Percentiles rank a stretch among this genome's conserved stretches.
Evolutionary conservation across 2,329 filamentous ascomycete genomes (phyloP).

Genomic region (Botrytis paeoniae): DNA sequence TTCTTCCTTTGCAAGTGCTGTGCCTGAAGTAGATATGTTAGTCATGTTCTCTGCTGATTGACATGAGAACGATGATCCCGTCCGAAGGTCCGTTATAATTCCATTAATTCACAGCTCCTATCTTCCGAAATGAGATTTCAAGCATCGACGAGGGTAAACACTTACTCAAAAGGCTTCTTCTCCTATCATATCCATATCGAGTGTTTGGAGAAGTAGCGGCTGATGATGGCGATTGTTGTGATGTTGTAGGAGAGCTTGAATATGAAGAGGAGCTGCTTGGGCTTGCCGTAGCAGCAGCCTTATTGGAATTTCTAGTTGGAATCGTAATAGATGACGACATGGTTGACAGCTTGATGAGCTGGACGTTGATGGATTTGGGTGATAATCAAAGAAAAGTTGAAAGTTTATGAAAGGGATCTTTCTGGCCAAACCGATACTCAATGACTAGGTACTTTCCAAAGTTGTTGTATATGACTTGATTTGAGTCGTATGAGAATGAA

Average conservation of each 20-base stretch:
- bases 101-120: neutral
- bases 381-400: neutral
- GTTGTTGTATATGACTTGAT: neutral
- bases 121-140: neutral
- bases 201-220: conserved; percentile 38
- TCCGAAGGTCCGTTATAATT: conserved; percentile 14
- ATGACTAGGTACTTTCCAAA: neutral
- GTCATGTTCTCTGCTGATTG: conserved; percentile 33
- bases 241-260: conserved; percentile 54
- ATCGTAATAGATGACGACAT: conserved; percentile 71
- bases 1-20: conserved; percentile 69
- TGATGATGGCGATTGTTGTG: conserved; percentile 44
- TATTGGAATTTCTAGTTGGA: conserved; percentile 47
- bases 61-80: neutral
- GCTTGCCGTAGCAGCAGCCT: conserved; percentile 42
- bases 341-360: neutral
- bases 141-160: conserved; percentile 27
- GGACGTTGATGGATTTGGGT: neutral
- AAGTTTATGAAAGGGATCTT: neutral
- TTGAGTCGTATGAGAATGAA: neutral
- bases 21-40: conserved; percentile 48
- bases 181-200: conserved; percentile 51
- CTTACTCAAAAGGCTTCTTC: conserved; percentile 62
- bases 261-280: conserved; percentile 54
- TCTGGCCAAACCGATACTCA: neutral